Percentiles rank a stretch among this genome's conserved stretches.
These are phyloP conservation scores for Fusarium sp. DNA, from an alignment of 2,329 filamentous ascomycete species.

Conservation along the genomic window DNA sequence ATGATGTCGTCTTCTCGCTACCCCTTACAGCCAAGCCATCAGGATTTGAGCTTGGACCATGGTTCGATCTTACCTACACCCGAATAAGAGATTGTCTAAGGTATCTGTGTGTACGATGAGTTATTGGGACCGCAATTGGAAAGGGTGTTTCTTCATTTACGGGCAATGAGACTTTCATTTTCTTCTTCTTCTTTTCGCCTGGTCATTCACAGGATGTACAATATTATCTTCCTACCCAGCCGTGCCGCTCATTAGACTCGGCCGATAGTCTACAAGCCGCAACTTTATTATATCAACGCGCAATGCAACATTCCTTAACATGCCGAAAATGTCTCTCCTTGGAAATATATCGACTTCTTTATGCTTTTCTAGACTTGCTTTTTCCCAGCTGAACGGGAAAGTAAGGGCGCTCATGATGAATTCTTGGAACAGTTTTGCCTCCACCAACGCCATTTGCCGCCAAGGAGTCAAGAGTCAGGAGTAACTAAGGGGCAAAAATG, in stretches of 20 bases:
- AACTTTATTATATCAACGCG: slow-evolving; percentile 19
- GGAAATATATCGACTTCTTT: slow-evolving; percentile 11
- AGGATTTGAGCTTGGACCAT: not conserved
- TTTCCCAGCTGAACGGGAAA: not conserved
- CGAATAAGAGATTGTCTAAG: not conserved
- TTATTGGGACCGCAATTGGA: not conserved
- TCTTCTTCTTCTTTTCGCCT: slow-evolving; percentile 4
- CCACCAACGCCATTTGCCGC: not conserved
- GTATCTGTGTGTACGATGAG: slow-evolving; percentile 10
- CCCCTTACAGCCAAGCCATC: not conserved
- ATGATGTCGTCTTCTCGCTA: slow-evolving; percentile 1
- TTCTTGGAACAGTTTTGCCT: not conserved
- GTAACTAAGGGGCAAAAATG: not conserved
- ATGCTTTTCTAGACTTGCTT: not conserved
- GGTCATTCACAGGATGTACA: not conserved
- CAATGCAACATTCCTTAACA: slow-evolving; percentile 31
- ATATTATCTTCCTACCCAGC: not conserved
- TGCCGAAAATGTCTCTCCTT: not conserved
- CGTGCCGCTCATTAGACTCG: slow-evolving; percentile 17
- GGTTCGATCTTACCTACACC: slow-evolving; percentile 1
- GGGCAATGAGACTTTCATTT: slow-evolving; percentile 5
- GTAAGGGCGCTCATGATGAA: slow-evolving; percentile 5
- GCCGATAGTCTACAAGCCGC: slow-evolving; percentile 15
- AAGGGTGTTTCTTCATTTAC: not conserved
- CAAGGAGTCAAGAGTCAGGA: not conserved